Base-by-base conservation (phyloP, 352 stramenopile genomes). In the Thalassiosira sp. region DNA sequence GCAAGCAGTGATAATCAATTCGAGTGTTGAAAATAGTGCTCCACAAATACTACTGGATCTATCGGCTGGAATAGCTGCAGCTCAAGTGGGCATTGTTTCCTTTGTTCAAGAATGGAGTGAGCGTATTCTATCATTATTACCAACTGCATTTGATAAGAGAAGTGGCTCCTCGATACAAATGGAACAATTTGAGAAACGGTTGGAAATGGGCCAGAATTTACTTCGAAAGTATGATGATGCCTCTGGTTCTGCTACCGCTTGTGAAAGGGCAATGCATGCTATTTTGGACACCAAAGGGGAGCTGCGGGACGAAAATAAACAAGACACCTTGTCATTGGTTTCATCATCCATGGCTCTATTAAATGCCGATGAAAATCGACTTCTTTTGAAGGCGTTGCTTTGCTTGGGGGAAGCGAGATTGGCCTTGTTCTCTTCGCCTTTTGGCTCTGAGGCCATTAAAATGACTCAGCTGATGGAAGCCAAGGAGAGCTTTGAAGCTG, bases 401-500 rank as follows among this genome's bases (percentile, higher is more conserved):
- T 83, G 75, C 46, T 66, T 83, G 5, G 75, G 67, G 37, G 68
- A 83, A 25, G 61, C 75, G 11, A 66, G 45, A 31, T 53, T 83
- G 37, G 57, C 49, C 1, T 72, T 67, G 11, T 78, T 28, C 31
- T 45, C 59, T 0, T 65, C 62, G 11, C 68, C 52, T 0, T 25
- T 20, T 40, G 15, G 18, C 8, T 60, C 37, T 22, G 28, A n/a
- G 24, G 57, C 51, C 11, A 28, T 33, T 2, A 74, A 57, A 52
- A 49, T 37, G 11, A 22, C n/a, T 0, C 3, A 65, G 43, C 16
- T 79, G 24, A 40, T 46, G 27, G 13, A 68, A 60, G 68, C 67
- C 7, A 78, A 72, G 45, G 58, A 78, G 0, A 59, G 42, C 43
- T 71, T 83, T 37, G 75, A 83, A 45, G 64, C 63, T 20, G 56